Percentiles rank a stretch among this genome's conserved stretches.
These are phyloP conservation scores for Talaromyces nanjingensis DNA, from an alignment of 495 filamentous ascomycete species.

Conservation along the genomic window DNA sequence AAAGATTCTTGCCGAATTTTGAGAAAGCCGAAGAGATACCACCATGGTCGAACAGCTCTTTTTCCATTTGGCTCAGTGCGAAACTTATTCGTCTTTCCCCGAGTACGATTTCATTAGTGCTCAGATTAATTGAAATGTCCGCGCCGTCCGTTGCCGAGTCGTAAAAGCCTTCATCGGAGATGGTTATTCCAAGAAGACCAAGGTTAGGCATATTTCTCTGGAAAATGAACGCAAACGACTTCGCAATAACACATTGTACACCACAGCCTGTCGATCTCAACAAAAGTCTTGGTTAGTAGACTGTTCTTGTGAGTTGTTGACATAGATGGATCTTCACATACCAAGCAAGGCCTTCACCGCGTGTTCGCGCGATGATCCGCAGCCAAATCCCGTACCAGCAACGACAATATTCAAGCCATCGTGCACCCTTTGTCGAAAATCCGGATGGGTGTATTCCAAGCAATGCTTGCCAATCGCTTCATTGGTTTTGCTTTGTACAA, in stretches of 20 bases:
- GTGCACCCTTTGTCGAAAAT: conserved; percentile 27
- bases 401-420: conserved; percentile 32
- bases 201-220: conserved; percentile 32
- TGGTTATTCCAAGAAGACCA: conserved; percentile 29
- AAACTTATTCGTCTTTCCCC: conserved; percentile 20
- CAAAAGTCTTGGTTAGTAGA: background rate
- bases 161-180: conserved; percentile 27
- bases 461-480: conserved; percentile 27
- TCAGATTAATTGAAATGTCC: conserved; percentile 25
- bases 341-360: conserved; percentile 32
- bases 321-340: background rate
- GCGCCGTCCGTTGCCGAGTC: conserved; percentile 21
- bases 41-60: conserved; percentile 22
- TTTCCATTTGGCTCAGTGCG: conserved; percentile 29
- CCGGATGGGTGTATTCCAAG: conserved; percentile 28
- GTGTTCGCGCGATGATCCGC: conserved; percentile 35
- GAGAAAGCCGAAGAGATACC: conserved; percentile 26
- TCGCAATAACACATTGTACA: conserved; percentile 32
- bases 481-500: conserved; percentile 19
- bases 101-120: conserved; percentile 13
- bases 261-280: conserved; percentile 13
- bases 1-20: conserved; percentile 28
- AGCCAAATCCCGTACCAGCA: conserved; percentile 35
- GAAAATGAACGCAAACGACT: conserved; percentile 37
- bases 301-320: background rate